Percentiles rank a stretch among this genome's conserved stretches.
Evolutionary conservation across 2,329 filamentous ascomycete species (phyloP).

Genomic region (Fusarium miscanthi): DNA sequence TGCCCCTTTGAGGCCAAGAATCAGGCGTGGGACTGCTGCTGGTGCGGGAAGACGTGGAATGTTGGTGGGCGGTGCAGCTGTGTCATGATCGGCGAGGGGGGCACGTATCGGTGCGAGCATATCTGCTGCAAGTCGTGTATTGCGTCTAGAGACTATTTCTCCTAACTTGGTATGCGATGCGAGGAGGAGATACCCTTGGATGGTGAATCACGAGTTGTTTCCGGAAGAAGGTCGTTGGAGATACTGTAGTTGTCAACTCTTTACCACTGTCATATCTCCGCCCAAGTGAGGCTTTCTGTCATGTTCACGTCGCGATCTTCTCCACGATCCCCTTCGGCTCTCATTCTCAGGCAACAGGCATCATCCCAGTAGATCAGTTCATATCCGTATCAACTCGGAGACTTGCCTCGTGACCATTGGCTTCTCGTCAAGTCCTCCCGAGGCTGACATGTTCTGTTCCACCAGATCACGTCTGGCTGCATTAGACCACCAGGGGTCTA

Average conservation of each 20-base stretch:
- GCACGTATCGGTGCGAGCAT: conserved; percentile 62
- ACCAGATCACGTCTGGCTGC: conserved; percentile 43
- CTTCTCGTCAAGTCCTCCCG: conserved; percentile 19
- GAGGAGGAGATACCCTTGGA: conserved; percentile 15
- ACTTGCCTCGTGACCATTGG: conserved; percentile 24
- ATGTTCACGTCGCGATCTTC: background rate
- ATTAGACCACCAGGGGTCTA: conserved; percentile 38
- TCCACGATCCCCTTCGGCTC: background rate
- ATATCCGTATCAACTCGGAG: conserved; percentile 11
- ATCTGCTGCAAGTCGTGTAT: conserved; percentile 65
- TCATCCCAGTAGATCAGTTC: conserved; percentile 9
- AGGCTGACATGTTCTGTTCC: conserved; percentile 27
- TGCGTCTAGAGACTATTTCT: conserved; percentile 52
- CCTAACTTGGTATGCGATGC: conserved; percentile 2
- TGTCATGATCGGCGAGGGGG: conserved; percentile 64
- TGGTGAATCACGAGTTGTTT: background rate
- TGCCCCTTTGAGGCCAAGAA: conserved; percentile 63
- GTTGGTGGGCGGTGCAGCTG: conserved; percentile 61
- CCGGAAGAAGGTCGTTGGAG: background rate
- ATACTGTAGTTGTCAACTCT: background rate
- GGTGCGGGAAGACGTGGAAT: conserved; percentile 66
- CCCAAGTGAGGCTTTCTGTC: background rate
- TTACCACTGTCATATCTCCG: background rate
- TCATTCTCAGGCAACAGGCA: background rate
- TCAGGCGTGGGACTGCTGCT: conserved; percentile 66